phyloP scores from a whole-genome alignment of 192 early-diverging fungal species.

The Coemansia sp. region DNA sequence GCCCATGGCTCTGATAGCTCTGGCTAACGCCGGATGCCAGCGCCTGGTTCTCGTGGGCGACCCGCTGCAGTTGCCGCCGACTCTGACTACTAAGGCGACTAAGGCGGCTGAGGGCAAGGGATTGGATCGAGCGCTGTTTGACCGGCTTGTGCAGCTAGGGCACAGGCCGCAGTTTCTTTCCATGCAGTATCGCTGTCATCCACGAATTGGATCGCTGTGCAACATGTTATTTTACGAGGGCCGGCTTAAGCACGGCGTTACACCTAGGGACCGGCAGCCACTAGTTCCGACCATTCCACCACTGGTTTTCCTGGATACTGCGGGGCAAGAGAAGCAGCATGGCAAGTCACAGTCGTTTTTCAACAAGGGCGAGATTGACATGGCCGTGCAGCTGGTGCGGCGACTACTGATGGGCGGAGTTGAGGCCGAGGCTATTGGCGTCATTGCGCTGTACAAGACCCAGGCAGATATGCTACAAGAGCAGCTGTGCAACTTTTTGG shows the following conservation, averaged over 20 bases:
- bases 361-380: constrained; percentile 49
- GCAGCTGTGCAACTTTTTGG: constrained; percentile 14
- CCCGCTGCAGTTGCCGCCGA: constrained; percentile 87
- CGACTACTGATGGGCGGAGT: constrained; percentile 24
- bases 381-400: constrained; percentile 36
- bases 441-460: constrained; percentile 54
- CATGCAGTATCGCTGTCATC: constrained; percentile 60
- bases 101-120: constrained; percentile 56
- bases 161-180: constrained; percentile 34
- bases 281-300: constrained; percentile 41
- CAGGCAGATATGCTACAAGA: constrained; percentile 50
- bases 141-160: constrained; percentile 65
- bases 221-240: constrained; percentile 54
- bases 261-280: constrained; percentile 18
- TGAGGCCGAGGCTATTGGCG: constrained; percentile 34
- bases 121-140: constrained; percentile 84
- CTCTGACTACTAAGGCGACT: constrained; percentile 61
- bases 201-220: constrained; percentile 51
- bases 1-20: constrained; percentile 84
- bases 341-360: constrained; percentile 52
- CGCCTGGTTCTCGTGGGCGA: constrained; percentile 85
- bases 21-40: constrained; percentile 63
- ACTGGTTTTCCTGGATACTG: constrained; percentile 48
- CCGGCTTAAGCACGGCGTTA: constrained; percentile 37
- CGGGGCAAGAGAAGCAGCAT: constrained; percentile 47